Conservation (phyloP, 2,329 filamentous ascomycete genomes). For the Microdochium nivale region DNA sequence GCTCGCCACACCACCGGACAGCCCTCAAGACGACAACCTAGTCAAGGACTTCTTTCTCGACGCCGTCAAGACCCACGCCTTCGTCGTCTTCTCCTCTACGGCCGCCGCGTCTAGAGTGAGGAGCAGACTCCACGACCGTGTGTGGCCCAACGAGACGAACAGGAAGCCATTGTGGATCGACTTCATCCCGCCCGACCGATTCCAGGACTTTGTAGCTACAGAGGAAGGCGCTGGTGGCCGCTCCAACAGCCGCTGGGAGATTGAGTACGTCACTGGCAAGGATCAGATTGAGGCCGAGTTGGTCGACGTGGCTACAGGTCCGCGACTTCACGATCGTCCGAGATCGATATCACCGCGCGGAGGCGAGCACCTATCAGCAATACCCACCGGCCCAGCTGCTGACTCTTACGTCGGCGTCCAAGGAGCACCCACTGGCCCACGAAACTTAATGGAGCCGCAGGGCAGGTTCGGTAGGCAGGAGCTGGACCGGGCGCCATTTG, state of each 20-base stretch:
- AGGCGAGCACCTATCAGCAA: constrained; percentile 11
- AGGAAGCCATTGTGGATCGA: constrained; percentile 83
- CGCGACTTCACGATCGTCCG: not conserved
- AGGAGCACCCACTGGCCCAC: constrained; percentile 26
- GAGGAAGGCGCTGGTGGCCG: constrained; percentile 45
- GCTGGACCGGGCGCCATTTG: constrained; percentile 13
- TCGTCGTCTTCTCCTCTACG: constrained; percentile 62
- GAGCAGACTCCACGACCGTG: constrained; percentile 62
- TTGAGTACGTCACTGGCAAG: constrained; percentile 56
- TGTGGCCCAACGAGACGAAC: constrained; percentile 83
- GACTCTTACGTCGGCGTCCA: constrained; percentile 19
- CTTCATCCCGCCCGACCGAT: constrained; percentile 71
- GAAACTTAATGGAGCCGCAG: not conserved
- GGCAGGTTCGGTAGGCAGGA: constrained; percentile 21
- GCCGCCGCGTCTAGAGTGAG: constrained; percentile 71
- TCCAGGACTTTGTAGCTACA: constrained; percentile 63
- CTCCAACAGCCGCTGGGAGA: constrained; percentile 54
- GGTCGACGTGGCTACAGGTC: constrained; percentile 27
- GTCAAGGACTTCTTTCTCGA: constrained; percentile 72
- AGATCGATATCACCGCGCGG: not conserved
- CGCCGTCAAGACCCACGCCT: constrained; percentile 77
- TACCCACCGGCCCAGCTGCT: constrained; percentile 19
- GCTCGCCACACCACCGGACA: constrained; percentile 54
- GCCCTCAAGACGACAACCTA: constrained; percentile 40
- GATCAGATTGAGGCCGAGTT: constrained; percentile 48